phyloP scores from a whole-genome alignment of 345 rosid genomes.

The Garcia nutans region DNA sequence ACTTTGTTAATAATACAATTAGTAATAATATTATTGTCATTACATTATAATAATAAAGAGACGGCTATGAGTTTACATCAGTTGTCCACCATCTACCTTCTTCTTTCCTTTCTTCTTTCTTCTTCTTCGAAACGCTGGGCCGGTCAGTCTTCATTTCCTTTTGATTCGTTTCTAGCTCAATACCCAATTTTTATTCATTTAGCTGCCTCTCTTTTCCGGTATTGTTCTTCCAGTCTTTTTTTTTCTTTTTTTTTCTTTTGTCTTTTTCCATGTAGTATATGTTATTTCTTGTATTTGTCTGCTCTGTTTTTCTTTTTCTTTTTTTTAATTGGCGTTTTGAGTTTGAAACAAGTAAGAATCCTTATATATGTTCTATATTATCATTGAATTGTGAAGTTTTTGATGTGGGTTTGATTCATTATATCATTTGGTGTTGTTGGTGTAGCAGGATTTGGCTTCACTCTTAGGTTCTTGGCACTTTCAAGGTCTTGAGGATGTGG shows the following conservation, averaged over 20 bases:
- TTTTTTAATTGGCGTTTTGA: background rate
- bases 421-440: slow-evolving; percentile 28
- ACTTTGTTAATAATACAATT: too few relatives aligned
- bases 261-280: background rate
- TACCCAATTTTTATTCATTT: background rate
- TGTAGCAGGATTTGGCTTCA: slow-evolving; percentile 15
- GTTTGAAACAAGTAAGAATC: background rate
- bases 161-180: background rate
- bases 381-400: slow-evolving; percentile 2
- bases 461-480: slow-evolving; percentile 3
- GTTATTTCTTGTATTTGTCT: background rate
- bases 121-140: background rate
- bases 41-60: background rate
- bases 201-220: slow-evolving; percentile 9
- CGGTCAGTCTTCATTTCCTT: background rate
- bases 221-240: background rate
- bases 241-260: too few relatives aligned
- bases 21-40: too few relatives aligned
- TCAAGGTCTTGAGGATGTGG: background rate
- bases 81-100: background rate
- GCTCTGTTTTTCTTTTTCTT: background rate
- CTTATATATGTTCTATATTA: background rate
- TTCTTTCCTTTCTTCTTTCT: background rate
- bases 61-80: slow-evolving; percentile 20
- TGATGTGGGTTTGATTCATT: slow-evolving; percentile 21